Base-by-base conservation (phyloP, 148 eudicot species). In the Linanthus parryae region DNA sequence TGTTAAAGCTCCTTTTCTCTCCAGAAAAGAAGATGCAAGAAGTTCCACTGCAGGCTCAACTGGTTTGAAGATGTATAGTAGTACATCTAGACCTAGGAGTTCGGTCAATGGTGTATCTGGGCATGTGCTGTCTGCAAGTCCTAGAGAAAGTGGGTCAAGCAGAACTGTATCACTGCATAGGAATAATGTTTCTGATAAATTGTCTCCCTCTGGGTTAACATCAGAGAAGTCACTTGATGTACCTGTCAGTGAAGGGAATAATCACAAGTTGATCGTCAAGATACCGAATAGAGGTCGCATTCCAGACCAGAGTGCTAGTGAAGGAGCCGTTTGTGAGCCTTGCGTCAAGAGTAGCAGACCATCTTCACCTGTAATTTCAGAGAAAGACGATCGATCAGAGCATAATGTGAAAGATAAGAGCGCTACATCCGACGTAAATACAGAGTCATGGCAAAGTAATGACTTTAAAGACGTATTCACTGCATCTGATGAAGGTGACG, bases 251-350 rank as follows among this genome's bases (percentile, higher is more conserved):
- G 74, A 72, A 18, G 74, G 70, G 35, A 82, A 62, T 70, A 70
- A 51, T 48, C 94, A 74, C 57, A 81, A 89, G 68, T 52, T 94
- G 10, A 82, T 84, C 58, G 99, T 94, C 26, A 85, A 81, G 68
- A 67, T 94, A 58, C 77, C 91, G 28, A 84, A 76, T 51, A 60
- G 75, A 17, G 83, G 84, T 12, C 84, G 81, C 19, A 72, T 80
- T 66, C 83, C 94, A 54, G 81, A 77, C 27, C 91, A 62, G 59
- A 69, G 63, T 51, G 66, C 48, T 12, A 59, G 61, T 54, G 78
- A 62, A 21, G 86, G 66, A 28, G 59, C 74, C 1, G 14, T 65
- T 13, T 95, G 80, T 18, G 90, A 81, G 35, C 55, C 77, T 10
- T 62, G 77, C 25, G 51, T 53, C 23, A 74, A 48, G 66, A 77